Percentiles rank a stretch among this genome's conserved stretches.
Conservation (phyloP, 169 alveolate species). For the Plasmodium inui region DNA sequence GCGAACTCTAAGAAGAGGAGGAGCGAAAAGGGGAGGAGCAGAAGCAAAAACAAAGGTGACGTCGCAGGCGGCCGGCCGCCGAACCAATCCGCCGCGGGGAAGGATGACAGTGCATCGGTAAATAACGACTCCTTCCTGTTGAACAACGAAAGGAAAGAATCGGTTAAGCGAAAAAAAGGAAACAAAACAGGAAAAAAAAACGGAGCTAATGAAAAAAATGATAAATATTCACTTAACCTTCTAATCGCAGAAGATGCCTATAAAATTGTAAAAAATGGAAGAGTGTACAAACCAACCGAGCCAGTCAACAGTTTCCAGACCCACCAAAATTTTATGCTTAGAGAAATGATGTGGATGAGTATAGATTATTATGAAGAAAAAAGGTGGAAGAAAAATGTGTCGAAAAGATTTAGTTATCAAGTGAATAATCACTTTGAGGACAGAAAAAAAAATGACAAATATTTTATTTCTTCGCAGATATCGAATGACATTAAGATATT, state of each 20-base stretch:
- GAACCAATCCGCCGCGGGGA: not conserved
- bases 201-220: conserved; percentile 47
- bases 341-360: conserved; percentile 87
- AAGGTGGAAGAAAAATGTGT: conserved; percentile 84
- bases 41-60: conserved; percentile 1
- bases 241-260: conserved; percentile 74
- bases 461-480: conserved; percentile 74
- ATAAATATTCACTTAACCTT: conserved; percentile 34
- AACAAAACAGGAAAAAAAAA: conserved; percentile 43
- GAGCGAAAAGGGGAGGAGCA: not conserved
- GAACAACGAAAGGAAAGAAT: conserved; percentile 38
- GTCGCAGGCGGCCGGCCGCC: not conserved
- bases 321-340: conserved; percentile 77
- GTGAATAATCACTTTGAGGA: conserved; percentile 77
- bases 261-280: conserved; percentile 73
- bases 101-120: conserved; percentile 13
- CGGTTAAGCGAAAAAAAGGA: conserved; percentile 29
- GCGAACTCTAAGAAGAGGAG: not conserved
- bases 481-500: conserved; percentile 75
- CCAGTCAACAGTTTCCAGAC: conserved; percentile 62
- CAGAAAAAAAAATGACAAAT: conserved; percentile 65
- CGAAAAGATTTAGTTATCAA: conserved; percentile 79
- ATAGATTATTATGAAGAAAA: conserved; percentile 85
- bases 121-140: conserved; percentile 19
- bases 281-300: conserved; percentile 36